These are phyloP conservation scores for Plectranthus barbatus DNA, from an alignment of 257 asterid species.

Conservation along the genomic window DNA sequence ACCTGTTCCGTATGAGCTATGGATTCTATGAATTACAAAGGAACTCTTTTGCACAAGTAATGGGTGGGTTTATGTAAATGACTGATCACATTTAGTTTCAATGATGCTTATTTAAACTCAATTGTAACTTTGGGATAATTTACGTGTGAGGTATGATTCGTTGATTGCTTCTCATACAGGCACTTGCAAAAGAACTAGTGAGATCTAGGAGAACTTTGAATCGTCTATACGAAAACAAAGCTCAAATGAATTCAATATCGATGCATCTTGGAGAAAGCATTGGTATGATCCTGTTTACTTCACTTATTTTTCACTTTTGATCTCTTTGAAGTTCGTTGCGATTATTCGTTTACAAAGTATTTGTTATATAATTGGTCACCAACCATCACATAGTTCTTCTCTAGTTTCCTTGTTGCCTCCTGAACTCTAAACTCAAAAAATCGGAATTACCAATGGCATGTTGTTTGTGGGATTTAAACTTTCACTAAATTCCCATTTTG, in stretches of 20 bases:
- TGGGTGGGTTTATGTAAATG: not conserved
- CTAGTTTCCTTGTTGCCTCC: not conserved
- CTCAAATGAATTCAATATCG: constrained; percentile 90
- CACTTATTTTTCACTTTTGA: constrained; percentile 1
- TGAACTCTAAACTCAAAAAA: not conserved
- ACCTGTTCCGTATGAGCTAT: not conserved
- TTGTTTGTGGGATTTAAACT: not conserved
- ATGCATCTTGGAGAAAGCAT: constrained; percentile 99
- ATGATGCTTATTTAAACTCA: not conserved
- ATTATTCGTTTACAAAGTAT: not conserved
- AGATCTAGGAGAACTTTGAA: constrained; percentile 72
- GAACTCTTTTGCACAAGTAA: not conserved
- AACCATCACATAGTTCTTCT: not conserved
- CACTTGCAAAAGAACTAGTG: constrained; percentile 90
- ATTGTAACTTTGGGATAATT: not conserved
- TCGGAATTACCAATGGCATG: not conserved
- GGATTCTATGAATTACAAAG: not conserved
- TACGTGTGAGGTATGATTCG: not conserved
- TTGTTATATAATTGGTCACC: not conserved
- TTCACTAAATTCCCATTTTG: too few species aligned
- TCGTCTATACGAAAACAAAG: constrained; percentile 88
- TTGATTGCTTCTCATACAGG: constrained; percentile 30
- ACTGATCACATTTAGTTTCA: not conserved
- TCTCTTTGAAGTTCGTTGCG: not conserved
- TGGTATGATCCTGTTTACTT: constrained; percentile 37